Conservation (phyloP, 176 grass and related monocot genomes). For the Pontederia paniculata region DNA sequence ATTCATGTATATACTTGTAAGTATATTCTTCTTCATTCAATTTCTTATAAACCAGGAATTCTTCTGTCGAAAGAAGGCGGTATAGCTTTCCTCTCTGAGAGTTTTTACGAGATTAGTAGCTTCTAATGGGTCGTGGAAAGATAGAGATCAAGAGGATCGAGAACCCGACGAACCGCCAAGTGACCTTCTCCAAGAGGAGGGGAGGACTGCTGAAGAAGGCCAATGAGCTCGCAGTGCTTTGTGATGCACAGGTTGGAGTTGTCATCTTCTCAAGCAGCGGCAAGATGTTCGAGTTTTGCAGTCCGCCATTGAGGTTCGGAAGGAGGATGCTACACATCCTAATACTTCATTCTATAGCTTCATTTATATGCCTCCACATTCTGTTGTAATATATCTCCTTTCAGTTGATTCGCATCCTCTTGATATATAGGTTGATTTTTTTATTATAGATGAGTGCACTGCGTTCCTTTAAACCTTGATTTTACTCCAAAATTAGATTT, state of each 20-base stretch:
- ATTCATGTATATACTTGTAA: not conserved
- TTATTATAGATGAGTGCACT: too few relatives aligned
- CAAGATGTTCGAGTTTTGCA: conserved; percentile 74
- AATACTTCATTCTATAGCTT: too few relatives aligned
- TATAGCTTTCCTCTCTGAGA: not conserved
- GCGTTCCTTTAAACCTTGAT: too few relatives aligned
- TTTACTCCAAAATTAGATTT: too few relatives aligned
- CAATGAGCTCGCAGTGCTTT: conserved; percentile 66
- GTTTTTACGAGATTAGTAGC: not conserved
- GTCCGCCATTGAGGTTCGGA: conserved; percentile 29
- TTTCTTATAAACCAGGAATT: not conserved
- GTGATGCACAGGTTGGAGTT: conserved; percentile 55
- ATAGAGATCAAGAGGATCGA: conserved; percentile 82
- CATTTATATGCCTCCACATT: too few relatives aligned
- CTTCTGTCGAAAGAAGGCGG: not conserved
- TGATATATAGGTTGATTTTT: too few relatives aligned
- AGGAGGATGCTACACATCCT: too few relatives aligned
- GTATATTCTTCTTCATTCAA: not conserved
- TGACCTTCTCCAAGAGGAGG: conserved; percentile 72
- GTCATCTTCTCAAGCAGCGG: conserved; percentile 76
- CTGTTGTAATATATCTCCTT: too few relatives aligned
- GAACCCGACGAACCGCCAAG: conserved; percentile 67
- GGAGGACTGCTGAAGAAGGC: conserved; percentile 70
- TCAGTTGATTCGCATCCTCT: too few relatives aligned
- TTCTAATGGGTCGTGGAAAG: conserved; percentile 57